Evolutionary conservation across 768 basidiomycete species (phyloP), one percentile per base, ranked within the genome.

Genomic region (Russula abietina): DNA sequence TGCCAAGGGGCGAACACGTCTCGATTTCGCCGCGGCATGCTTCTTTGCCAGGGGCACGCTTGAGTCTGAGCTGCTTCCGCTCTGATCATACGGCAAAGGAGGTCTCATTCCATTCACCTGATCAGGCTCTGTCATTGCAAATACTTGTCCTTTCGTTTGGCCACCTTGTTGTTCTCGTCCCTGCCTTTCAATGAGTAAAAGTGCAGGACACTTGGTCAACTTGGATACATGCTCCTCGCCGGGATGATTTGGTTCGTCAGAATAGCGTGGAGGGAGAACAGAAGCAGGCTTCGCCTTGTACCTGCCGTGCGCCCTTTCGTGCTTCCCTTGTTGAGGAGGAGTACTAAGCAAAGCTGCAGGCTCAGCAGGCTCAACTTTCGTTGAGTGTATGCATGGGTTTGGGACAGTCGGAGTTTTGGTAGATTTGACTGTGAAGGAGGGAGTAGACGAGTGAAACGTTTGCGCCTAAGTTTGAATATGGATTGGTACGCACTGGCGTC

Each of bases 1-100:
- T 11, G 39, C 32, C 10, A 24, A 32, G 2, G 28, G 0, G 38
- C 38, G 17, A 10, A 10, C 24, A 38, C 19, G 41, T 53, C 53
- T 48, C n/a, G 43, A 22, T 10, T 45, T 45, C 19, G 45, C 45
- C 22, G n/a, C 3, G 4, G n/a, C 45, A 8, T 8, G n/a, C 36
- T 53, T 58, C 56, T 46, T 46, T 6, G 62, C 45, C 28, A 63
- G 11, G 26, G 62, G 62, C n/a, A 48, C 36, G 51, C 54, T 51
- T 30, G 51, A 54, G 19, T 38, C 59, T 0, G 32, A 28, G 3
- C 46, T 43, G 24, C 51, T 46, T 16, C 32, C 51, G 14, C 53
- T 51, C 41, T 26, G 22, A 10, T 54, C 51, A 11, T 24, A 9
- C 10, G 7, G 19, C n/a, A n/a, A 30, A 43, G 7, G 36, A 4